Base-by-base conservation (phyloP, 805 yeast species). In the Debaryomyces tyrocola region DNA sequence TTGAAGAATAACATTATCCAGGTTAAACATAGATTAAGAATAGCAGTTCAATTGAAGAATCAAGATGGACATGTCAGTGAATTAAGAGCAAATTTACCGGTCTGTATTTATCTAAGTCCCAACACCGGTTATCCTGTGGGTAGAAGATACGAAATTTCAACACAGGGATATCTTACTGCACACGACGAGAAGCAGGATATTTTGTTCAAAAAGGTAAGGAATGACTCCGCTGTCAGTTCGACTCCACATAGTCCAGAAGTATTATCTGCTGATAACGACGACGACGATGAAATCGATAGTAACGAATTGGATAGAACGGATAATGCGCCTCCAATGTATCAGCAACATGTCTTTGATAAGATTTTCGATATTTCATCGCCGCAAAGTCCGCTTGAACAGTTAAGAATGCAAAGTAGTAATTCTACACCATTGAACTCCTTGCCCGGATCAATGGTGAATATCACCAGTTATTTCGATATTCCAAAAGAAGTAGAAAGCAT, bases 41-140 rank as follows among this genome's bases (percentile, higher is more conserved):
- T 79, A 4, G 56, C 60, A n/a, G 67, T 79, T 11, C 75, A 74
- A 43, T 58, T 79, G 33, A 62, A 70, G 18, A 79, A 79, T 48
- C 64, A 70, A 6, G 77, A 70, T 48, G 83, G 83, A 12, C 82
- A 78, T 55, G 60, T 66, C 2, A 74, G 80, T 43, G 82, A 79
- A 53, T 65, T 79, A 28, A 63, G 80, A 41, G 80, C 83, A 9
- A 78, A 77, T 50, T 58, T 79, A 37, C 84, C 84, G 0, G 59
- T 79, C 1, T 53, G 56, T 31, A 56, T 79, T 4, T 77, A 73
- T 48, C 57, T 78, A 14, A 70, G 75, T 44, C 67, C 77, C 4
- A 64, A 66, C 39, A 59, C 58, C 1, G 77, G 77, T 2, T 60
- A 60, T 41, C 71, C 66, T 6, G 51, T 56, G n/a, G 71, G 74